Evolutionary conservation across 768 basidiomycete species (phyloP).

Genomic region (Dioszegia aurantiaca): DNA sequence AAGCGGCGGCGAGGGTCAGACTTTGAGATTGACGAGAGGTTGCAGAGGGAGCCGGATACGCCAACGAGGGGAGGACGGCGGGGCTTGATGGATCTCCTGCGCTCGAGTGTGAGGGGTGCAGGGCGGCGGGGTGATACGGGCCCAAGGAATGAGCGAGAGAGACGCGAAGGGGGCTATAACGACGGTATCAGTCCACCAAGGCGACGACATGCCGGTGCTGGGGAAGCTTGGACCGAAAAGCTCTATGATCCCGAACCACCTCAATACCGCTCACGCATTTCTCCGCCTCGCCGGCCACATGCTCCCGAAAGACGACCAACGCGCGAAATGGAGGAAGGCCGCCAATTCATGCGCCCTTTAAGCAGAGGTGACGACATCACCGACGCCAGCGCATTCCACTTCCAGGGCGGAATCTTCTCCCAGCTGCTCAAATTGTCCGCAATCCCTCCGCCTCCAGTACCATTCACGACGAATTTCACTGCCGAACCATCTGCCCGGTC

Average conservation of each 20-base stretch:
- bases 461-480: not conserved
- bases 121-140: not conserved
- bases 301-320: not conserved
- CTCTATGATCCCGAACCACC: no score
- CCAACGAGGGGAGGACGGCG: not conserved
- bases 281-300: no score
- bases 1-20: not conserved
- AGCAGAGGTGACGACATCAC: constrained; percentile 18
- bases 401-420: constrained; percentile 41
- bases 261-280: no score
- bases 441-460: not conserved
- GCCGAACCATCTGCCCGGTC: not conserved
- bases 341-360: not conserved
- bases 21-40: no score
- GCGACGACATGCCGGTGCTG: no score
- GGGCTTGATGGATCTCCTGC: constrained; percentile 1
- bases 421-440: constrained; percentile 29
- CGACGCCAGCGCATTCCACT: constrained; percentile 25
- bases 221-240: no score
- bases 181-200: no score
- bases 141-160: not conserved
- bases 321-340: constrained; percentile 26
- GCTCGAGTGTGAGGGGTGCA: not conserved
- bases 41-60: no score
- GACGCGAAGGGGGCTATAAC: no score